phyloP scores from a whole-genome alignment of 2,329 filamentous ascomycete genomes.

The Penicillium oxalicum region DNA sequence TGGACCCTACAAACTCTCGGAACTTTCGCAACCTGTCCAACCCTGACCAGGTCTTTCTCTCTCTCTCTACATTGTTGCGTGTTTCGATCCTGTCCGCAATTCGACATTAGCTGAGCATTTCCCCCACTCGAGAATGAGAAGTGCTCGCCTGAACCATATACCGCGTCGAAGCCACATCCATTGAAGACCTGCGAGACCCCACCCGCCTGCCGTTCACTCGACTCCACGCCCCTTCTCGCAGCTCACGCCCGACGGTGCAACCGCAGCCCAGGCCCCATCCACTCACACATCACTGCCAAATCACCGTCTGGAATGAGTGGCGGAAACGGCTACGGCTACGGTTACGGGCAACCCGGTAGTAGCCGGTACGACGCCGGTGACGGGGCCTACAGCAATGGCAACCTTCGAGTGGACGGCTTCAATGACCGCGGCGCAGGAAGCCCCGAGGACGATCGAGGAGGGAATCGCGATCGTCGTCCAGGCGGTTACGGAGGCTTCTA shows the following conservation, averaged over 20 bases:
- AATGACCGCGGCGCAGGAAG: constrained; percentile 16
- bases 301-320: constrained; percentile 29
- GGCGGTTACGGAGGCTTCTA: constrained; percentile 44
- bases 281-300: background rate
- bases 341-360: constrained; percentile 33
- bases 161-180: constrained; percentile 16
- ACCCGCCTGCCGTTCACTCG: constrained; percentile 1
- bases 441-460: constrained; percentile 2
- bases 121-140: constrained; percentile 21
- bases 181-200: constrained; percentile 3
- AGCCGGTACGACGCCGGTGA: constrained; percentile 32
- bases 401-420: constrained; percentile 31
- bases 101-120: background rate
- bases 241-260: constrained; percentile 4
- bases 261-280: constrained; percentile 6
- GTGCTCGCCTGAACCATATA: constrained; percentile 10
- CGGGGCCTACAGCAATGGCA: constrained; percentile 27
- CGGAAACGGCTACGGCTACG: constrained; percentile 32
- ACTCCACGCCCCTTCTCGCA: constrained; percentile 15
- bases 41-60: constrained; percentile 5
- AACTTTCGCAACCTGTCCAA: constrained; percentile 14
- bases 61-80: constrained; percentile 7
- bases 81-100: background rate
- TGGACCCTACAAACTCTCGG: constrained; percentile 12
- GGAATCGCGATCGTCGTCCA: constrained; percentile 32